These are phyloP conservation scores for Nigrospora osmanthi DNA, from an alignment of 2,329 filamentous ascomycete genomes.

Conservation along the genomic window DNA sequence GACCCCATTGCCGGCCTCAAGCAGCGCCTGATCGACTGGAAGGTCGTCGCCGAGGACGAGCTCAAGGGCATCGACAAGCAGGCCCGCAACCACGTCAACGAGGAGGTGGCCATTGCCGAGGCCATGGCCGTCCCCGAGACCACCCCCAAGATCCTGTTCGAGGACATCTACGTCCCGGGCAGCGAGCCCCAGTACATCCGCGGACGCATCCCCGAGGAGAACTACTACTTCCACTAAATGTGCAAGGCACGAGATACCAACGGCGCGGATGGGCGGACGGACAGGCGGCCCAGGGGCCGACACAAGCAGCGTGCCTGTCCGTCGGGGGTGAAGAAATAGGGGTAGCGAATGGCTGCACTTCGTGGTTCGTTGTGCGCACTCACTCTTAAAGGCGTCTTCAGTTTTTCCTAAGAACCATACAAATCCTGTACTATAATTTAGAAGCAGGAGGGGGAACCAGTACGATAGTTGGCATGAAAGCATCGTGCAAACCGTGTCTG, in stretches of 20 bases:
- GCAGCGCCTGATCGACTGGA: constrained; percentile 97
- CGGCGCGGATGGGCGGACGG: constrained; percentile 1
- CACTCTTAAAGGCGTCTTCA: background rate
- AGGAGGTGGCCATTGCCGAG: constrained; percentile 86
- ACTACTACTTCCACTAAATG: constrained; percentile 73
- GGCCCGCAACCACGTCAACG: constrained; percentile 75
- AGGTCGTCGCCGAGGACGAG: constrained; percentile 83
- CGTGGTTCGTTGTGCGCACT: no score
- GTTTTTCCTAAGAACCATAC: constrained; percentile 3
- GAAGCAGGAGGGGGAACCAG: constrained; percentile 4
- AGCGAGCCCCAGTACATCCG: constrained; percentile 83
- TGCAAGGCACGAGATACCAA: background rate
- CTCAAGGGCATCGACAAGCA: constrained; percentile 96
- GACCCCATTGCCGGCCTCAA: constrained; percentile 97
- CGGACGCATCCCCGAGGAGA: constrained; percentile 85
- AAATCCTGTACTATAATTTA: constrained; percentile 7
- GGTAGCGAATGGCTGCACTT: no score
- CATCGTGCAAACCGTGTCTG: background rate
- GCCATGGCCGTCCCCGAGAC: constrained; percentile 74
- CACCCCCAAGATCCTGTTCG: constrained; percentile 76
- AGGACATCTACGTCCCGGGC: constrained; percentile 92
- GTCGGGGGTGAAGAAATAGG: no score
- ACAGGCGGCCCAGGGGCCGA: background rate
- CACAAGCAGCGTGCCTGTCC: no score
- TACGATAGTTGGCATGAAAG: background rate